These are phyloP conservation scores for Quercus dentata DNA, from an alignment of 306 rosid genomes.

Conservation along the genomic window DNA sequence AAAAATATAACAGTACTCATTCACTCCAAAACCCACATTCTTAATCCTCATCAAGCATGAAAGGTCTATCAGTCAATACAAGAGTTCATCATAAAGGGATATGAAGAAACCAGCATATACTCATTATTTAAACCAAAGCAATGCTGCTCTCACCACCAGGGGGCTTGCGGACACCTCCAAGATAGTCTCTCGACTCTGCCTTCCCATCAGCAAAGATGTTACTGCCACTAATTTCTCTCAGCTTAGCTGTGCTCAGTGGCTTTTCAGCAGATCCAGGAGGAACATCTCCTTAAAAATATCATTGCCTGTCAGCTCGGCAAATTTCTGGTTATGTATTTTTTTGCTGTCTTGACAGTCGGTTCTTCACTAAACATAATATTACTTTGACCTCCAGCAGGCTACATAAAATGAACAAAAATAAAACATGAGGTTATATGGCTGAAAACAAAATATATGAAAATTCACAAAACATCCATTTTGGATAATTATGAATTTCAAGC, in stretches of 20 bases:
- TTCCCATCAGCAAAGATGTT: slow-evolving; percentile 87
- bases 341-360: slow-evolving; percentile 59
- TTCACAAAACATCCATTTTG: not conserved
- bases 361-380: slow-evolving; percentile 80
- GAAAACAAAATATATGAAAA: not conserved
- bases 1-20: not conserved
- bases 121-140: slow-evolving; percentile 52
- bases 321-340: slow-evolving; percentile 86
- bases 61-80: not conserved
- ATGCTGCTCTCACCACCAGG: slow-evolving; percentile 98
- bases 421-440: not conserved
- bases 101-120: not conserved
- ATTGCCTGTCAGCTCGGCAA: slow-evolving; percentile 81
- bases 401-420: not conserved
- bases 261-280: slow-evolving; percentile 79
- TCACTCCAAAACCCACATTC: slow-evolving; percentile 10
- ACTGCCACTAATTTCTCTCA: slow-evolving; percentile 89
- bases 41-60: slow-evolving; percentile 8
- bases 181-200: slow-evolving; percentile 59
- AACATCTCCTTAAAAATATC: slow-evolving; percentile 69
- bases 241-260: slow-evolving; percentile 76
- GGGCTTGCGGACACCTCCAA: slow-evolving; percentile 82
- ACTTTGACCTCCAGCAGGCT: slow-evolving; percentile 99
- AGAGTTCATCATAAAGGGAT: slow-evolving; percentile 4
- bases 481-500: not conserved